These are phyloP conservation scores for Hirsutella minnesotensis DNA, from an alignment of 2,329 filamentous ascomycete species.

Conservation along the genomic window DNA sequence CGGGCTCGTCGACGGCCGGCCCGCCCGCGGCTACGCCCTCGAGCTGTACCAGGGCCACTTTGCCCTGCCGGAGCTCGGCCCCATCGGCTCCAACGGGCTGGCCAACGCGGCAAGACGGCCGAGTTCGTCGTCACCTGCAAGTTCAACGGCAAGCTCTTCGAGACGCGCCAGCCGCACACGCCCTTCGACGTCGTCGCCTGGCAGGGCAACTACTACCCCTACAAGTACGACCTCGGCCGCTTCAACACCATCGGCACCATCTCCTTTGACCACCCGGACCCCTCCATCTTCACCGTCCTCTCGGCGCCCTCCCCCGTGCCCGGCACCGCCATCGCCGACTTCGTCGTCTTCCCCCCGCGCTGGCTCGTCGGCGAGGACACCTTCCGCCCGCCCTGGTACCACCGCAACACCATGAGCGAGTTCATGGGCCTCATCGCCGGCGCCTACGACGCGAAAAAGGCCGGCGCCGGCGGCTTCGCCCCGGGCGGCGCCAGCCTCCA, in stretches of 20 bases:
- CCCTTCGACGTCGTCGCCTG: constrained; percentile 73
- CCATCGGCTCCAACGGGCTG: constrained; percentile 63
- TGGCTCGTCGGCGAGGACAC: constrained; percentile 62
- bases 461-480: constrained; percentile 49
- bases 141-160: constrained; percentile 54
- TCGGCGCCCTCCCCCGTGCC: constrained; percentile 48
- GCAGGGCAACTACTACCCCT: constrained; percentile 72
- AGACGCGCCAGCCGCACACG: constrained; percentile 53
- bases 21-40: constrained; percentile 60
- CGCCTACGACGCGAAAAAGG: constrained; percentile 50
- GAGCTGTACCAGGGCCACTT: constrained; percentile 67
- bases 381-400: constrained; percentile 63
- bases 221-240: constrained; percentile 70
- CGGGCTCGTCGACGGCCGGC: constrained; percentile 41
- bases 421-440: constrained; percentile 51
- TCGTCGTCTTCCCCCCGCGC: constrained; percentile 61
- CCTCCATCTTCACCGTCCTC: constrained; percentile 64
- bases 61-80: constrained; percentile 57
- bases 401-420: constrained; percentile 57
- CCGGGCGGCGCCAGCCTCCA: constrained; percentile 50
- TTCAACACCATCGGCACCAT: constrained; percentile 66
- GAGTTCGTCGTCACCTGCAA: constrained; percentile 37
- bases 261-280: constrained; percentile 68
- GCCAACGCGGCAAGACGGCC: constrained; percentile 39
- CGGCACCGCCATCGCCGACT: constrained; percentile 57